These are phyloP conservation scores for Pelargonium myrrhifolium DNA, from an alignment of 441 rosid species.

Conservation along the genomic window DNA sequence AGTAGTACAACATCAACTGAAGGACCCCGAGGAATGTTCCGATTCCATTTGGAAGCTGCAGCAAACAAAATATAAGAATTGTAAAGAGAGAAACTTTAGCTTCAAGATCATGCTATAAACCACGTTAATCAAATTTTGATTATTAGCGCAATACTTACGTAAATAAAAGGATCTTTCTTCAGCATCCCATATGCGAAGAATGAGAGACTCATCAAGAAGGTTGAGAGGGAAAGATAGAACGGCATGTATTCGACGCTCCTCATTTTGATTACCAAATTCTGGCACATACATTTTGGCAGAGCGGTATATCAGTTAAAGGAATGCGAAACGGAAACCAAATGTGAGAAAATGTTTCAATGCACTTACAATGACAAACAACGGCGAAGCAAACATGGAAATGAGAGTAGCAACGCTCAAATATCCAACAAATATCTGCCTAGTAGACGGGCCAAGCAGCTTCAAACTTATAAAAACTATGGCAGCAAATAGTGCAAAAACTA, in stretches of 20 bases:
- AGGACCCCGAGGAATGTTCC: conserved; percentile 64
- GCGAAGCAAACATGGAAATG: conserved; percentile 73
- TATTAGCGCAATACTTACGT: conserved; percentile 36
- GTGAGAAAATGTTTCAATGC: not conserved
- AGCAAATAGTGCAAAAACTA: conserved; percentile 37
- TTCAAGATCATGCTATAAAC: no score
- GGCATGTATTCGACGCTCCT: conserved; percentile 86
- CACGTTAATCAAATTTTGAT: no score
- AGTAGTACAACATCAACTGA: conserved; percentile 52
- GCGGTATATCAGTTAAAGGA: not conserved
- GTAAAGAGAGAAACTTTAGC: not conserved
- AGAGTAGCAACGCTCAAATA: conserved; percentile 52
- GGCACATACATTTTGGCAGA: not conserved
- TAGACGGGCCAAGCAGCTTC: conserved; percentile 26
- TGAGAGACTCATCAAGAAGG: conserved; percentile 69
- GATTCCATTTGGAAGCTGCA: conserved; percentile 72
- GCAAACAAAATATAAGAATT: not conserved
- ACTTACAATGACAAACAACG: conserved; percentile 54
- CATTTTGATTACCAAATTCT: conserved; percentile 71
- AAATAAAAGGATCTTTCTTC: conserved; percentile 50
- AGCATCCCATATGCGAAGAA: conserved; percentile 59
- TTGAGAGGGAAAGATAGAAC: conserved; percentile 68
- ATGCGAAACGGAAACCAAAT: not conserved
- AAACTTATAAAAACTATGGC: conserved; percentile 43
- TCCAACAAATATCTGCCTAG: conserved; percentile 44